Percentiles rank a stretch among this genome's conserved stretches.
Evolutionary conservation across 768 basidiomycete genomes (phyloP).

Genomic region (Podaxis sp.): DNA sequence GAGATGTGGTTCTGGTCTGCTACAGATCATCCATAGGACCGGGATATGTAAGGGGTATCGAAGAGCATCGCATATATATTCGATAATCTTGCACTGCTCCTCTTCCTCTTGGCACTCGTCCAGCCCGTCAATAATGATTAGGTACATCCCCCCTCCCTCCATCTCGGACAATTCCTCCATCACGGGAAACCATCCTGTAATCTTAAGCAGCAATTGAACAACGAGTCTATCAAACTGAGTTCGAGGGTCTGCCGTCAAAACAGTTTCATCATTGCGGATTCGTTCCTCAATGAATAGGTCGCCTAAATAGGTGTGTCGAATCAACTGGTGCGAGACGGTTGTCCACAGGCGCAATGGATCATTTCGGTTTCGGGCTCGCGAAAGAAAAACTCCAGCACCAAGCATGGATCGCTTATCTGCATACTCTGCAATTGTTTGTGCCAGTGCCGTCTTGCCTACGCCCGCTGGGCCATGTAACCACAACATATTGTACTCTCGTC

Average conservation of each 20-base stretch:
- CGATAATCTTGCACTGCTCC: background rate
- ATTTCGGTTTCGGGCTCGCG: background rate
- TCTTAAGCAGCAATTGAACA: no score
- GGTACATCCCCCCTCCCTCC: background rate
- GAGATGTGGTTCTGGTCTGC: background rate
- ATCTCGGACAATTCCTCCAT: no score
- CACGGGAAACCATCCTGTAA: no score
- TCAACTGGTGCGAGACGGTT: no score
- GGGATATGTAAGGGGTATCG: no score
- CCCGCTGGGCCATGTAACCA: constrained; percentile 28
- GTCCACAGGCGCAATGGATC: background rate
- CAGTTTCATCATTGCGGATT: background rate
- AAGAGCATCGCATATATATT: background rate
- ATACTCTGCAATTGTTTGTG: constrained; percentile 29
- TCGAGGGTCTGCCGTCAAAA: background rate
- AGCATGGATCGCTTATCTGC: background rate
- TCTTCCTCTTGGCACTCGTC: background rate
- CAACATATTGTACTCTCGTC: background rate
- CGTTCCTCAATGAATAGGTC: background rate
- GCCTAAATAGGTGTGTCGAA: no score
- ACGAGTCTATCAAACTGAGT: background rate
- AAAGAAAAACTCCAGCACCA: constrained; percentile 21
- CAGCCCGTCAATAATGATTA: background rate
- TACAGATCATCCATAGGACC: background rate
- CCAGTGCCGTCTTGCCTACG: constrained; percentile 27